Evolutionary conservation across 129 eudicot species (phyloP), one percentile per base, ranked within the genome.

Genomic region (Flaveria linearis): DNA sequence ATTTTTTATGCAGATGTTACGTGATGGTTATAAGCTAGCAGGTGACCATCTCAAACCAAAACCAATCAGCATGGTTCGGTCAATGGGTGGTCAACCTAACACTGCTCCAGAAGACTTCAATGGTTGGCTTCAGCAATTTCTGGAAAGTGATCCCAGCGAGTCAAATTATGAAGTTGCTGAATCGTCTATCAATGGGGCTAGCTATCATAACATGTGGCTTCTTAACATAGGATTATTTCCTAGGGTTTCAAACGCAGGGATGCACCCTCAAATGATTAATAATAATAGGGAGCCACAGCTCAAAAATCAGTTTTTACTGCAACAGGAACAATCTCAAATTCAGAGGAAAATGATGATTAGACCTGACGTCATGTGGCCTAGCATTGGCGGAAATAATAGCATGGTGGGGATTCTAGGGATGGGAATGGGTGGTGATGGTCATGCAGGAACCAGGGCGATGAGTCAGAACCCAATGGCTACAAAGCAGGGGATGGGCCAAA

Each of bases 261-360:
- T 26, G 68, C 68, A 61, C 8, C 68, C 68, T 61, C 69, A 42
- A 41, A 20, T 83, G 81, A 88, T 86, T 16, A 26, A 26, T 68
- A 58, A 28, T 45, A 30, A 30, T 30, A 30, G 5, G 36, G 80
- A 83, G 23, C 73, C 88, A 16, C 55, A 88, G 10, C 68, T 80
- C 60, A 92, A 86, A 81, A 76, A 84, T 84, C 87, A 84, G 74
- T 9, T 84, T 61, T 84, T 84, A 60, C 92, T 80, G 71, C 80
- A 81, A 70, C 82, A 77, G 23, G 80, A 82, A 64, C 81, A 80
- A 50, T 76, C 74, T 69, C 87, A 80, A 17, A 80, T 60, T 9
- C 85, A 80, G 64, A 84, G 90, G 78, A 85, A 82, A 76, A 86
- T 86, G 86, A 84, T 84, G 91, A 78, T 84, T 79, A 82, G 88